Percentiles rank a stretch among this genome's conserved stretches.
Evolutionary conservation across 1,284 basidiomycete species (phyloP).

Genomic region (Marasmius sp.): DNA sequence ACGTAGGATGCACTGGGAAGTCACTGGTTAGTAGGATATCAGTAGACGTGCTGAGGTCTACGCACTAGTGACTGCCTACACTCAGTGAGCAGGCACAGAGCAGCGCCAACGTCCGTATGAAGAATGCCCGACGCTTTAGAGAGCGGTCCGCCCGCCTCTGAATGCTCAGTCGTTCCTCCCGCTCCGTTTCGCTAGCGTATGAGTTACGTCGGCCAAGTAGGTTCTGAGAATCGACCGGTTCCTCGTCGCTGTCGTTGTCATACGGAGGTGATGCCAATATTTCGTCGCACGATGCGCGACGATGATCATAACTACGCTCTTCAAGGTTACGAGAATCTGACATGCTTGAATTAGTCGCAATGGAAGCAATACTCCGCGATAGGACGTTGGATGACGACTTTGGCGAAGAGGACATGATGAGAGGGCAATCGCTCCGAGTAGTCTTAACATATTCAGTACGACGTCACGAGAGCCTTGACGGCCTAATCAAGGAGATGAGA

Average conservation of each 20-base stretch:
- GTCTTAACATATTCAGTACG: too few species aligned
- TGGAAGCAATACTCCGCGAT: not conserved
- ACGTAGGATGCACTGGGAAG: conserved; percentile 62
- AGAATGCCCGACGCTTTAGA: conserved; percentile 34
- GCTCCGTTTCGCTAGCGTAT: conserved; percentile 3
- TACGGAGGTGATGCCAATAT: conserved; percentile 15
- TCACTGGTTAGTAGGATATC: conserved; percentile 1
- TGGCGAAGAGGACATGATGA: too few species aligned
- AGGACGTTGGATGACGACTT: too few species aligned
- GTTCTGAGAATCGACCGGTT: conserved; percentile 13
- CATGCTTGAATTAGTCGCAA: not conserved
- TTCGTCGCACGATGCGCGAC: conserved; percentile 25
- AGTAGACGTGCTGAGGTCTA: conserved; percentile 7
- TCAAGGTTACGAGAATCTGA: not conserved
- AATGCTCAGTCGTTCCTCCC: not conserved
- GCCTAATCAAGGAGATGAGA: too few species aligned
- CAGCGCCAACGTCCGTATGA: conserved; percentile 61
- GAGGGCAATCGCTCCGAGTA: too few species aligned
- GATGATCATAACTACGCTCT: conserved; percentile 17
- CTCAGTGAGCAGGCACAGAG: conserved; percentile 75
- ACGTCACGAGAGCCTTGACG: too few species aligned
- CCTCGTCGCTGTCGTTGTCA: conserved; percentile 14
- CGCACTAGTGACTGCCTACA: conserved; percentile 75
- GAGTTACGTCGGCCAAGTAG: conserved; percentile 11
- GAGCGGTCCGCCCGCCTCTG: not conserved